A percentile compares a stretch with the other conserved stretches of the same genome.
These are phyloP conservation scores for Hippophae tibetana DNA, from an alignment of 306 rosid species.

Conservation along the genomic window DNA sequence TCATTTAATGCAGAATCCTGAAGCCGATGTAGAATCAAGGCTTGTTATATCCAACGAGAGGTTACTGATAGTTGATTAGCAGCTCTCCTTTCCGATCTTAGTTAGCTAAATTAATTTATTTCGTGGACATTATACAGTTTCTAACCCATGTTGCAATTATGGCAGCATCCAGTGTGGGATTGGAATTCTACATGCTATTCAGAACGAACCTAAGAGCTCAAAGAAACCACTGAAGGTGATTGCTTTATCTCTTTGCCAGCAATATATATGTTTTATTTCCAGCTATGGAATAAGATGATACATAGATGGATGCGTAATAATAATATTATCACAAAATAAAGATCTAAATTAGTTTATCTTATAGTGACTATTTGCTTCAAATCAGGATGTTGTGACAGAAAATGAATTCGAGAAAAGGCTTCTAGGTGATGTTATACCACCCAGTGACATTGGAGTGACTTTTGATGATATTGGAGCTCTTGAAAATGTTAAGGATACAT, in stretches of 20 bases:
- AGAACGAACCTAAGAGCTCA: constrained; percentile 84
- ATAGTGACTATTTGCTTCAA: constrained; percentile 23
- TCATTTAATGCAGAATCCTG: constrained; percentile 80
- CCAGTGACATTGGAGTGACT: constrained; percentile 93
- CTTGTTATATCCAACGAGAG: constrained; percentile 70
- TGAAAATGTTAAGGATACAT: constrained; percentile 94
- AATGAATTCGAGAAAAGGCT: constrained; percentile 99
- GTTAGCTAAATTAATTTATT: constrained; percentile 23
- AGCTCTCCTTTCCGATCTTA: constrained; percentile 8
- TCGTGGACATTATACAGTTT: constrained; percentile 27
- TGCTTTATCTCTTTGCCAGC: constrained; percentile 17
- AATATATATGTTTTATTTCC: constrained; percentile 9
- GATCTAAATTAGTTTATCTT: constrained; percentile 17
- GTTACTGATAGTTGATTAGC: constrained; percentile 32
- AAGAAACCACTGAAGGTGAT: constrained; percentile 96
- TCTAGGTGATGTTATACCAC: constrained; percentile 92
- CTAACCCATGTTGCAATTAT: constrained; percentile 41
- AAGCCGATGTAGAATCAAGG: constrained; percentile 61
- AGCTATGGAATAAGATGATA: neutral
- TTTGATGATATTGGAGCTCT: constrained; percentile 99
- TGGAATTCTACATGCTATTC: constrained; percentile 77
- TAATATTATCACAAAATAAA: neutral
- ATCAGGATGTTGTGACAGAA: constrained; percentile 91
- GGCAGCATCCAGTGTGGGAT: constrained; percentile 83
- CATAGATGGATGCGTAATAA: neutral